Conservation (phyloP, 2,329 filamentous ascomycete species). For the Myriosclerotinia curreyana region DNA sequence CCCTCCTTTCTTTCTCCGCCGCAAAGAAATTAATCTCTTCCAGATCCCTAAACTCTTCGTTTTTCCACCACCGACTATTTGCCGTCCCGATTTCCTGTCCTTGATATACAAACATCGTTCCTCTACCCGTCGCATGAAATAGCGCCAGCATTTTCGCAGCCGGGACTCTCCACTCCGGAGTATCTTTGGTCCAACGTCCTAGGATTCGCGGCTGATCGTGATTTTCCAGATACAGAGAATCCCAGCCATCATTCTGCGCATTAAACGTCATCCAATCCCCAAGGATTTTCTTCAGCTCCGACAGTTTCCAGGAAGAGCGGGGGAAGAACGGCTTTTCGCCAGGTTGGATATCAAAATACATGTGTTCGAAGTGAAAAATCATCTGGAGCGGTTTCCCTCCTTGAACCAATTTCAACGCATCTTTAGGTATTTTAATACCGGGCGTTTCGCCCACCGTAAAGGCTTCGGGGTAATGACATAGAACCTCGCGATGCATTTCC, state of each 20-base stretch:
- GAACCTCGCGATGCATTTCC: slow-evolving; percentile 41
- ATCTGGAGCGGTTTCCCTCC: slow-evolving; percentile 61
- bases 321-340: slow-evolving; percentile 29
- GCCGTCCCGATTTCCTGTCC: slow-evolving; percentile 59
- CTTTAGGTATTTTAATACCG: slow-evolving; percentile 45
- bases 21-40: slow-evolving; percentile 51
- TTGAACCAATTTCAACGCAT: slow-evolving; percentile 53
- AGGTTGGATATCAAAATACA: slow-evolving; percentile 19
- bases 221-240: slow-evolving; percentile 56
- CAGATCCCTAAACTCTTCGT: slow-evolving; percentile 68
- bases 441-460: slow-evolving; percentile 53
- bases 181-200: slow-evolving; percentile 45
- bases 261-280: slow-evolving; percentile 52
- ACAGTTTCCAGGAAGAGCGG: slow-evolving; percentile 37
- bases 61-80: slow-evolving; percentile 56
- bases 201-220: slow-evolving; percentile 54
- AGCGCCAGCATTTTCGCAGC: slow-evolving; percentile 55
- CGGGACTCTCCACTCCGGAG: slow-evolving; percentile 43
- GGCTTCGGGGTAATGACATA: slow-evolving; percentile 45
- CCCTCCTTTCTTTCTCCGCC: slow-evolving; percentile 31
- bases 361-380: slow-evolving; percentile 68
- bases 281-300: slow-evolving; percentile 47
- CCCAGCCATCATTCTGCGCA: slow-evolving; percentile 53
- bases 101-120: slow-evolving; percentile 58
- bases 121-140: slow-evolving; percentile 48